phyloP scores from a whole-genome alignment of 2,329 filamentous ascomycete genomes.

The Cladosporium sp. region DNA sequence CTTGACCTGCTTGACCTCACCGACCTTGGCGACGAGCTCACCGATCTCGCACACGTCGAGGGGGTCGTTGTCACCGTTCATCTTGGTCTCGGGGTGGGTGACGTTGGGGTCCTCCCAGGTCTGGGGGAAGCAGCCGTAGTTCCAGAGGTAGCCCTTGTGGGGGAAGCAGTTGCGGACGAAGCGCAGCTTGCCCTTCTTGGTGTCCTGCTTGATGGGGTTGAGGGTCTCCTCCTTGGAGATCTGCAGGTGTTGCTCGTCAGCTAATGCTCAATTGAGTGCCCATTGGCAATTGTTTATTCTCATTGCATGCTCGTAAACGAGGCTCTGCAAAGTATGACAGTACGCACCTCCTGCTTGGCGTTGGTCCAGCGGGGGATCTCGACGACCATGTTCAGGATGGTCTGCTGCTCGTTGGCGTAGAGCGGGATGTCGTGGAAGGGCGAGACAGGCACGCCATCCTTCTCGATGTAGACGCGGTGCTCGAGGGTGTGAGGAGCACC shows the following conservation, averaged over 20 bases:
- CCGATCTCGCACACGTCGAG: constrained; percentile 99
- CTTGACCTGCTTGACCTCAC: constrained; percentile 99
- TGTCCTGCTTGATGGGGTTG: constrained; percentile 99
- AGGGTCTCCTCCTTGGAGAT: constrained; percentile 98
- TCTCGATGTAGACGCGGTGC: constrained; percentile 96
- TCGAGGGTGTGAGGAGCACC: constrained; percentile 89
- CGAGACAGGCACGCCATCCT: constrained; percentile 90
- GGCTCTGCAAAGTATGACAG: background rate
- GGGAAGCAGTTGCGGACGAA: constrained; percentile 99
- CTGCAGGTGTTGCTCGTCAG: constrained; percentile 50
- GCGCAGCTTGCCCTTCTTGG: constrained; percentile 99
- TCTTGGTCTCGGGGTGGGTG: constrained; percentile 97
- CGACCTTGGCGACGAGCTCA: constrained; percentile 92
- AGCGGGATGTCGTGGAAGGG: constrained; percentile 99
- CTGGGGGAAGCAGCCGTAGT: constrained; percentile 99
- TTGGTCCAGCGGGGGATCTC: constrained; percentile 99
- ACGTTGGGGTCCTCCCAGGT: constrained; percentile 99
- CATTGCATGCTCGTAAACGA: background rate
- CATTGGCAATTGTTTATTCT: constrained; percentile 4
- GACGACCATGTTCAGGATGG: constrained; percentile 97
- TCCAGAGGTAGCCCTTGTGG: constrained; percentile 99
- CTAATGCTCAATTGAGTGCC: background rate
- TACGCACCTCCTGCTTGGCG: constrained; percentile 93
- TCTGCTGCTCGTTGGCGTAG: constrained; percentile 95
- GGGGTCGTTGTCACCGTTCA: constrained; percentile 98